Conservation (phyloP, 352 stramenopile genomes). For the Elongisporangium anandrum region DNA sequence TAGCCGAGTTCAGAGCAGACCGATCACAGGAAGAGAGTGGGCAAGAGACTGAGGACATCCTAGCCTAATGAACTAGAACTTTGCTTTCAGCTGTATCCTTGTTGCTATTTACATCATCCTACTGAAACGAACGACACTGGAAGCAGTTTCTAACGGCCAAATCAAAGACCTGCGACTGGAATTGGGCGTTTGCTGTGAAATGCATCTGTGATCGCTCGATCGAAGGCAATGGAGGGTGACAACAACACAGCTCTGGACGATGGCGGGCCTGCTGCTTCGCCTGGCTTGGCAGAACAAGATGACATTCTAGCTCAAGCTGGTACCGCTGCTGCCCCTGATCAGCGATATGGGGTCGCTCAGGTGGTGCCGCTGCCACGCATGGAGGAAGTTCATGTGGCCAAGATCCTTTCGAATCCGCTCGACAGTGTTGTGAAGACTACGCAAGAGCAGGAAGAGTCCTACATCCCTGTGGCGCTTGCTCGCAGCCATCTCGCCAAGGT, state of each 20-base stretch:
- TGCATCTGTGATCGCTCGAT: not conserved
- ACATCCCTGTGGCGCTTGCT: slow-evolving; percentile 72
- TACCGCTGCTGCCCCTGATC: not conserved
- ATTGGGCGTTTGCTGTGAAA: not conserved
- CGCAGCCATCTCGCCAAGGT: slow-evolving; percentile 54
- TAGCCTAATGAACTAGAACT: not conserved
- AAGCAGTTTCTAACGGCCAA: not conserved
- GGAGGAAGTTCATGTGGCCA: slow-evolving; percentile 48
- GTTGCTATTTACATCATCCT: not conserved
- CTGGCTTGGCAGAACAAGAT: not conserved
- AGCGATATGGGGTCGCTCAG: slow-evolving; percentile 7
- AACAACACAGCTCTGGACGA: not conserved
- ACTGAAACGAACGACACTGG: not conserved
- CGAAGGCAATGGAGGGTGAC: slow-evolving; percentile 1
- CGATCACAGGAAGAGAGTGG: not conserved
- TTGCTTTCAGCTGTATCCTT: not conserved
- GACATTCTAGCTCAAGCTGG: not conserved
- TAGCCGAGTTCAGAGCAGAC: not conserved
- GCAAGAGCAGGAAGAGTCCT: slow-evolving; percentile 41
- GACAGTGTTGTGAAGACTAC: slow-evolving; percentile 7
- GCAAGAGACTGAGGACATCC: not conserved
- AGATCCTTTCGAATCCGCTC: slow-evolving; percentile 14
- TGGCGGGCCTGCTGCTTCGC: not conserved
- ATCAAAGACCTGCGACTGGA: not conserved
- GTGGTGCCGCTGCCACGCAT: slow-evolving; percentile 25